These are phyloP conservation scores for Ascochyta koolunga DNA, from an alignment of 2,329 filamentous ascomycete genomes.

Conservation along the genomic window DNA sequence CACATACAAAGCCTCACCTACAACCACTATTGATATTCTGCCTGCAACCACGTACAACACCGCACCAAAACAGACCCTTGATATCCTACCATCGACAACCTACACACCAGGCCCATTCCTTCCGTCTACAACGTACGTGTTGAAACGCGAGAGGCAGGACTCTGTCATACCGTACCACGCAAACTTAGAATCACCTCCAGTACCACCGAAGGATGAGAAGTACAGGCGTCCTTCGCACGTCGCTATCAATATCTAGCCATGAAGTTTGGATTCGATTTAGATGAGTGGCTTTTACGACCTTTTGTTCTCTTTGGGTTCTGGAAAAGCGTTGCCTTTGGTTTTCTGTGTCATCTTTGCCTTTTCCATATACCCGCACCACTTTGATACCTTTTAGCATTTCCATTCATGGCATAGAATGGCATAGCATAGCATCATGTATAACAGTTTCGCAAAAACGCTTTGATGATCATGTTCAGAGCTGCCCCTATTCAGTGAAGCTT, in stretches of 20 bases:
- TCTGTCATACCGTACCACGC: slow-evolving; percentile 23
- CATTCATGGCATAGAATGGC: neutral
- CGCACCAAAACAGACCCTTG: neutral
- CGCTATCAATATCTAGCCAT: neutral
- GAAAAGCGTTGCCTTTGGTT: neutral
- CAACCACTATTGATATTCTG: neutral
- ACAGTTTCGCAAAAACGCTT: neutral
- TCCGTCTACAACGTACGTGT: slow-evolving; percentile 22
- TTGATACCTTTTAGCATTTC: neutral
- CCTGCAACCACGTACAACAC: slow-evolving; percentile 21
- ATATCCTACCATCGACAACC: slow-evolving; percentile 4
- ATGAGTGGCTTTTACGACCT: neutral
- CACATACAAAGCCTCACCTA: neutral
- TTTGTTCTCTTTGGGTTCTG: neutral
- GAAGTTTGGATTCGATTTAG: neutral
- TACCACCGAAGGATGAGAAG: slow-evolving; percentile 22
- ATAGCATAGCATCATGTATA: neutral
- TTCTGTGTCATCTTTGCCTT: neutral
- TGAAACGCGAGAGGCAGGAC: slow-evolving; percentile 24
- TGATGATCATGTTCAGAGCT: no score
- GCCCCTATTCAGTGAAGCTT: no score
- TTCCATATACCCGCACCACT: neutral
- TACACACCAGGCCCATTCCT: slow-evolving; percentile 6
- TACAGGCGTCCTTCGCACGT: slow-evolving; percentile 9
- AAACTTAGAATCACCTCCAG: slow-evolving; percentile 18